Evolutionary conservation across 2,329 filamentous ascomycete species (phyloP).

Genomic region (Colletotrichum aenigma): DNA sequence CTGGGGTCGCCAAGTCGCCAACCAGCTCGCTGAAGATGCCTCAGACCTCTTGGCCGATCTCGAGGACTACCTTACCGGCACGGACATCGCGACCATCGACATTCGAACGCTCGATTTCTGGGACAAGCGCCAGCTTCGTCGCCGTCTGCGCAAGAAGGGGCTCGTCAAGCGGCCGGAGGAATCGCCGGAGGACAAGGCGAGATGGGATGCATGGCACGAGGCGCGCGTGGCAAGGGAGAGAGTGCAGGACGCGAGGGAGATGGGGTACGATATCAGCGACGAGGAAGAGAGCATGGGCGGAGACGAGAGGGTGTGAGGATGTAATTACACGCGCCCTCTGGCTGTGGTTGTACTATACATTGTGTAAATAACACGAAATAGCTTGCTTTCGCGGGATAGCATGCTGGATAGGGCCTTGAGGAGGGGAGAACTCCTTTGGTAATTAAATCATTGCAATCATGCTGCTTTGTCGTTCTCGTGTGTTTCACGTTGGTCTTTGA

Average conservation of each 20-base stretch:
- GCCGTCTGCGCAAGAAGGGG: constrained; percentile 55
- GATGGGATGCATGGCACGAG: constrained; percentile 49
- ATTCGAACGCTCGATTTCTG: constrained; percentile 48
- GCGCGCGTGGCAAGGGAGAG: constrained; percentile 44
- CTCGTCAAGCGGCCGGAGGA: constrained; percentile 40
- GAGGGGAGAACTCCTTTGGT: not conserved
- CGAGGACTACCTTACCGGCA: constrained; percentile 48
- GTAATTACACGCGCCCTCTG: not conserved
- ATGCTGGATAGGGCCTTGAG: constrained; percentile 5
- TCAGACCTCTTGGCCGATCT: constrained; percentile 53
- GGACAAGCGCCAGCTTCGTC: constrained; percentile 51
- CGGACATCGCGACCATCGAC: constrained; percentile 49
- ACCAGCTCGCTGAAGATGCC: constrained; percentile 44
- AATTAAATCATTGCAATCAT: not conserved
- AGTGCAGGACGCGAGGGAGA: constrained; percentile 41
- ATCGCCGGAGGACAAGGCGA: constrained; percentile 44
- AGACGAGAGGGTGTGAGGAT: constrained; percentile 30
- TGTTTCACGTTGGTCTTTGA: not conserved
- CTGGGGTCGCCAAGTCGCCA: constrained; percentile 43
- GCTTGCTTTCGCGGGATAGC: not conserved
- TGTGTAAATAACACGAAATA: not conserved
- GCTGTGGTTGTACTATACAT: not conserved
- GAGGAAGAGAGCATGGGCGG: constrained; percentile 37
- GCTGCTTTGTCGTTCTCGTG: not conserved
- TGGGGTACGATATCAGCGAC: constrained; percentile 41